A percentile compares a stretch with the other conserved stretches of the same genome.
These are phyloP conservation scores for Pestalotiopsis sp. DNA, from an alignment of 2,329 filamentous ascomycete genomes.

Conservation along the genomic window DNA sequence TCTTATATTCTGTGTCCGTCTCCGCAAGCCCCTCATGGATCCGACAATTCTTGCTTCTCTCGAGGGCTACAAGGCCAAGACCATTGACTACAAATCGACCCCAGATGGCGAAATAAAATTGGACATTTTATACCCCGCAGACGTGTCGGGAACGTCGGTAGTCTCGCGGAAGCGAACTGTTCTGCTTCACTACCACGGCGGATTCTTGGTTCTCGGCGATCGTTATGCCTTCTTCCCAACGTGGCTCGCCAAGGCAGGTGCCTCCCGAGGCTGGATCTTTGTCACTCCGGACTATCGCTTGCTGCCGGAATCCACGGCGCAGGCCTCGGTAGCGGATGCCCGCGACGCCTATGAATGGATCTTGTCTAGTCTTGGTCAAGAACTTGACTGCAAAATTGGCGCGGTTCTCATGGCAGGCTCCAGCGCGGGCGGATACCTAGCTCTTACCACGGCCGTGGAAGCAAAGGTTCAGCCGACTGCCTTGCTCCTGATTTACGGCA, in stretches of 20 bases:
- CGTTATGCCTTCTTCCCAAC: slow-evolving; percentile 15
- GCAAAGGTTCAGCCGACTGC: slow-evolving; percentile 6
- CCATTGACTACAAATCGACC: slow-evolving; percentile 1
- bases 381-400: slow-evolving; percentile 1
- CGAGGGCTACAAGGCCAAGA: slow-evolving; percentile 1
- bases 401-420: slow-evolving; percentile 15
- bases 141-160: not conserved
- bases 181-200: slow-evolving; percentile 9
- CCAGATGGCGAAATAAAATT: slow-evolving; percentile 5
- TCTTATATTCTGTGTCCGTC: not conserved
- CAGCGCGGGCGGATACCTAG: slow-evolving; percentile 17
- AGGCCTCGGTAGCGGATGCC: slow-evolving; percentile 12
- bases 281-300: slow-evolving; percentile 17
- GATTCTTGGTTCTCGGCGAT: slow-evolving; percentile 14
- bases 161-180: not conserved
- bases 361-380: slow-evolving; percentile 1
- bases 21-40: not conserved
- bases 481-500: slow-evolving; percentile 15
- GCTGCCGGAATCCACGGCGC: slow-evolving; percentile 18
- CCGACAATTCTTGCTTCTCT: not conserved
- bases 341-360: slow-evolving; percentile 16
- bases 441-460: slow-evolving; percentile 9
- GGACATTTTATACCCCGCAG: not conserved
- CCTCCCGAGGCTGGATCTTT: slow-evolving; percentile 16
- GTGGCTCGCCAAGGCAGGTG: slow-evolving; percentile 13